Base-by-base conservation (phyloP, 768 basidiomycete species). In the Termitomyces sp. region DNA sequence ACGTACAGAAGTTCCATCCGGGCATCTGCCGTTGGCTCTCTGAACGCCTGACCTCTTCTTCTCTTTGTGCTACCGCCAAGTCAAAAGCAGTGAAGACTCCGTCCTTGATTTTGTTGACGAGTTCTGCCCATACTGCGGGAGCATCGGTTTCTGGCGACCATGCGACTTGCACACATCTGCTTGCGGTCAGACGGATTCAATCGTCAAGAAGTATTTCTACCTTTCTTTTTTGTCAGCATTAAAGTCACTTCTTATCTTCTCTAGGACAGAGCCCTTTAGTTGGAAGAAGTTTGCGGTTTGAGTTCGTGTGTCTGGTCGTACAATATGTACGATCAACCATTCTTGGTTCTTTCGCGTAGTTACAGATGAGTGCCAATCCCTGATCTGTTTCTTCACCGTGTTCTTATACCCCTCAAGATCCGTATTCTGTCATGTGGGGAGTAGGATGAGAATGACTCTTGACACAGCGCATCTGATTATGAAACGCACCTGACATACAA, bases 1-100 rank as follows among this genome's bases (percentile, higher is more conserved):
- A 98, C 0, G 90, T 94, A 69, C 94, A 95, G 68, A 97, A 99
- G 68, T 97, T 97, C 97, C 97, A 99, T 9, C 97, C 96, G 1
- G 94, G 93, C 84, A 94, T 90, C 64, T 88, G 82, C 55, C 92
- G 81, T 70, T 98, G 92, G 49, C 84, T 81, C 67, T 99, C 96
- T 0, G 91, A 92, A 37, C 92, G 83, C 64, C 81, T 87, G 3
- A 98, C 88, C 60, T 97, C 94, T 46, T 98, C 97, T 66, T 95
- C 92, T 16, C 93, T 81, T 57, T 85, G 84, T 10, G 80, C 72
- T 41, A 98, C 79, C 1, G 89, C 86, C 18, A 77, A 71, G 65
- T 98, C 93, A 63, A 98, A 94, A 0, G 94, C 87, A 46, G 78
- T 77, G n/a, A 96, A 70, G 10, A 98, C 65, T 3, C 90, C 88